Evolutionary conservation across 306 rosid species (phyloP), one percentile per base, ranked within the genome.

Genomic region (Lupinus albus): DNA sequence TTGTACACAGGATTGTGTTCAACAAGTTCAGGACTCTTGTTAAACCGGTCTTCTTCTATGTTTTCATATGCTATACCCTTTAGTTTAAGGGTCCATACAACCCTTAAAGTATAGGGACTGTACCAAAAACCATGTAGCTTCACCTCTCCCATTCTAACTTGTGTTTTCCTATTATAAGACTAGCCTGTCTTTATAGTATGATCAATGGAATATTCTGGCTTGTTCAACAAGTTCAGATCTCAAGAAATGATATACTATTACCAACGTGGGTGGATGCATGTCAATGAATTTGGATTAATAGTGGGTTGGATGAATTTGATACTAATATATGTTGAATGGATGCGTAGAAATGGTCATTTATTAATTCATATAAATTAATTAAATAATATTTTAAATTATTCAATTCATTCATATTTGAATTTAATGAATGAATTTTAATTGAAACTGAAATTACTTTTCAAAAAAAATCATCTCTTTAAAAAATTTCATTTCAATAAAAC

Each of bases 31-130:
- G 69, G 33, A 36, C 82, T 85, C 76, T 83, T 86, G 18, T 71
- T 80, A 48, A 6, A 32, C 1, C 75, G 73, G 20, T 83, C 84
- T 81, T 86, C 91, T 8, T 78, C 88, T 15, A 73, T 35, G 73
- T 61, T 45, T 12, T 86, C 81, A 60, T 65, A 86, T 11, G 82
- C 21, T 62, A 86, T 67, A 51, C 78, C 88, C 58, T 86, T 86
- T 2, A 70, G 38, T 44, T 80, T 70, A 38, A 85, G 71, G 44
- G 72, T 72, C 87, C 85, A 83, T 8, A 65, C 65, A 10, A 78
- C 84, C 67, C 83, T 78, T 52, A 57, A 12, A 44, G 60, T 46
- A 36, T 68, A 84, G 6, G 88, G 82, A 73, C 88, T 84, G 3
- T 17, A 18, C 84, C 86, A 81, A 11, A 9, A 7, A 11, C 86